Conservation (phyloP, 2,329 filamentous ascomycete genomes). For the Colletotrichum liaoningense region DNA sequence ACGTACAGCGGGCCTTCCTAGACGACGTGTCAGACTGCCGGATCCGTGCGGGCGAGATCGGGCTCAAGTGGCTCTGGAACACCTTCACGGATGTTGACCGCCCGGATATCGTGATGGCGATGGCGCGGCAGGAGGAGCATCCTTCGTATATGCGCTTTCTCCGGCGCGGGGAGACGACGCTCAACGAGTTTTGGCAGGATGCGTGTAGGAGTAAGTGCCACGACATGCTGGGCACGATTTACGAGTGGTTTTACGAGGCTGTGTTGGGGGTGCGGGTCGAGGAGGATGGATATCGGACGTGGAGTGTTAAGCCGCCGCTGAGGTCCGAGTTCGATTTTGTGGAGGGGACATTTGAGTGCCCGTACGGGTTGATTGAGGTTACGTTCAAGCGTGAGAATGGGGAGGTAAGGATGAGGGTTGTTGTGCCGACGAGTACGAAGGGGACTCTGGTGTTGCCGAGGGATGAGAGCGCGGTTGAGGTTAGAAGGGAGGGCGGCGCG, state of each 20-base stretch:
- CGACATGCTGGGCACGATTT: constrained; percentile 60
- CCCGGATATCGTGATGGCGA: constrained; percentile 52
- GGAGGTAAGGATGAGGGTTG: constrained; percentile 34
- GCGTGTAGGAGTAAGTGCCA: constrained; percentile 57
- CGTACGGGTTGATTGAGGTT: constrained; percentile 48
- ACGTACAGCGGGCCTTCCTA: constrained; percentile 39
- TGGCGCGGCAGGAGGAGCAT: constrained; percentile 59
- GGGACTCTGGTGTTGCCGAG: constrained; percentile 38
- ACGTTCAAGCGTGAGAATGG: constrained; percentile 37
- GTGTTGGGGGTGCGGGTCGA: constrained; percentile 51
- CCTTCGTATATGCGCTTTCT: constrained; percentile 61
- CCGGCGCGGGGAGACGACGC: constrained; percentile 54
- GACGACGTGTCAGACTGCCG: constrained; percentile 42
- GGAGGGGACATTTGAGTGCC: constrained; percentile 50
- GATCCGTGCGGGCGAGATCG: constrained; percentile 54
- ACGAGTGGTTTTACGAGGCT: constrained; percentile 59
- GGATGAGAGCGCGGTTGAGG: constrained; percentile 33
- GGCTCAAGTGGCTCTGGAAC: constrained; percentile 54
- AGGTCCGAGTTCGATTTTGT: constrained; percentile 52
- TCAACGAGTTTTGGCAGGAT: constrained; percentile 57
- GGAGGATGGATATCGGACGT: constrained; percentile 52
- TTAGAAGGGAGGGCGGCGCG: constrained; percentile 25
- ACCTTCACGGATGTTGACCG: constrained; percentile 52
- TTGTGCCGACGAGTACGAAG: constrained; percentile 37
- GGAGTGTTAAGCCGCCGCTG: constrained; percentile 51